These are phyloP conservation scores for Phytophthora quininea DNA, from an alignment of 352 stramenopile species.

Conservation along the genomic window DNA sequence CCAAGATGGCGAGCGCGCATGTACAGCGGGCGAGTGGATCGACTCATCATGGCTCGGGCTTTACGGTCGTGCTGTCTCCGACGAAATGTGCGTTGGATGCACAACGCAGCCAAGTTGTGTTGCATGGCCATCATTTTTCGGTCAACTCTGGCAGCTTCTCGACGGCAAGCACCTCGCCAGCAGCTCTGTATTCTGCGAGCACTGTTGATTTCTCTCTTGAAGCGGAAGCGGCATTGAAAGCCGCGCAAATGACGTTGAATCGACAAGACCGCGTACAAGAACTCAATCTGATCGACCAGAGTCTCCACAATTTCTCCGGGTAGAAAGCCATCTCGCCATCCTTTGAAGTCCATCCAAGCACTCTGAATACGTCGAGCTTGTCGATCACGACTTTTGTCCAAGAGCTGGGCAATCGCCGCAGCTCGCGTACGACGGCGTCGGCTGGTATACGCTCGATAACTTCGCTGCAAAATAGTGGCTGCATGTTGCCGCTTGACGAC, in stretches of 20 bases:
- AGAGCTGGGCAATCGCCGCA: slow-evolving; percentile 6
- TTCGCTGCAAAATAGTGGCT: slow-evolving; percentile 30
- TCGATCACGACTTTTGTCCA: slow-evolving; percentile 13
- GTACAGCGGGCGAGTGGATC: slow-evolving; percentile 55
- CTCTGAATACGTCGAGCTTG: slow-evolving; percentile 37
- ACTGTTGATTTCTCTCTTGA: slow-evolving; percentile 30
- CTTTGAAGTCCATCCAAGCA: slow-evolving; percentile 36
- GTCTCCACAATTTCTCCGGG: slow-evolving; percentile 21
- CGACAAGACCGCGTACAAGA: slow-evolving; percentile 39
- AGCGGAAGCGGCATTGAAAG: slow-evolving; percentile 48
- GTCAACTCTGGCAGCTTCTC: slow-evolving; percentile 19
- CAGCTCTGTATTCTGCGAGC: slow-evolving; percentile 43
- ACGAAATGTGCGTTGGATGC: slow-evolving; percentile 55
- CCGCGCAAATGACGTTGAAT: slow-evolving; percentile 52
- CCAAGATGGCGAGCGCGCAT: slow-evolving; percentile 37
- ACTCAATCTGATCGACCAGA: slow-evolving; percentile 59
- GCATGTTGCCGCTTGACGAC: slow-evolving; percentile 20
- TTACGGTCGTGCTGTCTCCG: slow-evolving; percentile 35
- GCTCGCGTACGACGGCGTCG: slow-evolving; percentile 5
- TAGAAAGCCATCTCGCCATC: slow-evolving; percentile 33
- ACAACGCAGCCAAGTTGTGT: slow-evolving; percentile 46
- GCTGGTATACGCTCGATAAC: slow-evolving; percentile 13
- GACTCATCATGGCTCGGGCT: slow-evolving; percentile 33
- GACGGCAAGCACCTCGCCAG: slow-evolving; percentile 32
- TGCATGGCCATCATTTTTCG: slow-evolving; percentile 34